Evolutionary conservation across 805 yeast genomes (phyloP).

Genomic region (Yamadazyma akitaensis): DNA sequence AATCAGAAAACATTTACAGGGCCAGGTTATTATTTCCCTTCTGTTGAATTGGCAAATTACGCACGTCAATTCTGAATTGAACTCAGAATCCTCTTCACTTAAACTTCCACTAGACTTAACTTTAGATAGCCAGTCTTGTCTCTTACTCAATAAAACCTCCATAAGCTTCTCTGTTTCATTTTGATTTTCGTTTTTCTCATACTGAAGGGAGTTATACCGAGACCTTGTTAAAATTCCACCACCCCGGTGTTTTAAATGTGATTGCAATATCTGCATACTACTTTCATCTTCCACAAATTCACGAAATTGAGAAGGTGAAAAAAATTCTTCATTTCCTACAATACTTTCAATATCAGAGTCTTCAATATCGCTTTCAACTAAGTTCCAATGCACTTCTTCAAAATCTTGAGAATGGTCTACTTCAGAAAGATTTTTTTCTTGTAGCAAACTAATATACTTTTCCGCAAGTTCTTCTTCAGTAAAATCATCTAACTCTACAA

Average conservation of each 20-base stretch:
- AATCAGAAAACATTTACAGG: conserved; percentile 84
- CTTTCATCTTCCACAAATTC: conserved; percentile 19
- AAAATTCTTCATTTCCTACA: conserved; percentile 19
- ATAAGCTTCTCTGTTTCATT: conserved; percentile 20
- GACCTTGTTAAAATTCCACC: conserved; percentile 33
- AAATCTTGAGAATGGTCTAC: conserved; percentile 35
- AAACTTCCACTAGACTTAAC: neutral
- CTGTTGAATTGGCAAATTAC: conserved; percentile 77
- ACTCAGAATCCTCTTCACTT: conserved; percentile 21
- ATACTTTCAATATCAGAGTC: conserved; percentile 15
- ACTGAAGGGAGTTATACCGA: conserved; percentile 15
- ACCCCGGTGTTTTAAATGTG: conserved; percentile 23
- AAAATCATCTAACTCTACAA: conserved; percentile 15
- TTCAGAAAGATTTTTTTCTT: conserved; percentile 31
- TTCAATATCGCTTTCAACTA: conserved; percentile 13
- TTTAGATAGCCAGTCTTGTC: conserved; percentile 8
- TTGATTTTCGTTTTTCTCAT: neutral
- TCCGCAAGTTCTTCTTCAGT: conserved; percentile 18
- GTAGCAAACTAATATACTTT: conserved; percentile 24
- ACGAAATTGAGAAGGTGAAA: conserved; percentile 23
- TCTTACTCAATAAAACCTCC: conserved; percentile 19
- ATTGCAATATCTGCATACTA: conserved; percentile 20
- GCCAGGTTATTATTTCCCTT: conserved; percentile 85
- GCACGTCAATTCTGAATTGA: conserved; percentile 46
- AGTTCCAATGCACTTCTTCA: conserved; percentile 15